Conservation (phyloP, 2,329 filamentous ascomycete species). For the Colletotrichum zoysiae region DNA sequence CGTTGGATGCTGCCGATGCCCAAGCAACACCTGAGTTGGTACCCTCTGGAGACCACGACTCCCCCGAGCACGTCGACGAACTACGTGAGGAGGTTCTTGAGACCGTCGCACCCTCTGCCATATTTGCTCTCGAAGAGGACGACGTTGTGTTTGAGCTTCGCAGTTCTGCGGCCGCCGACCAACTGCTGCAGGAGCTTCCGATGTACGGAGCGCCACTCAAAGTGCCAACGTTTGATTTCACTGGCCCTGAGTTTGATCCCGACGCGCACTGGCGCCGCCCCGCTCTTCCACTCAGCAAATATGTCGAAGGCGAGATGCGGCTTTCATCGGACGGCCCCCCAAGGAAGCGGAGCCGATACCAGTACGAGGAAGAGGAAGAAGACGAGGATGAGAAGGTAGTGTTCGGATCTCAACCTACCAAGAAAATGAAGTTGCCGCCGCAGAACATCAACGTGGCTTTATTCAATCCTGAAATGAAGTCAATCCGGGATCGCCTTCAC, state of each 20-base stretch:
- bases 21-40: slow-evolving; percentile 77
- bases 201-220: slow-evolving; percentile 78
- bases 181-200: slow-evolving; percentile 83
- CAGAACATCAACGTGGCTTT: slow-evolving; percentile 84
- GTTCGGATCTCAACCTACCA: slow-evolving; percentile 49
- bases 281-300: slow-evolving; percentile 89
- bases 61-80: slow-evolving; percentile 59
- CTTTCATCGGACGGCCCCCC: slow-evolving; percentile 75
- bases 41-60: slow-evolving; percentile 72
- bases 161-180: slow-evolving; percentile 79
- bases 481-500: slow-evolving; percentile 89
- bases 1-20: slow-evolving; percentile 52
- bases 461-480: slow-evolving; percentile 90
- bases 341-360: slow-evolving; percentile 84
- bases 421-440: slow-evolving; percentile 66
- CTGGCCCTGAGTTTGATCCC: slow-evolving; percentile 70
- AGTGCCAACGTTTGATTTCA: slow-evolving; percentile 69
- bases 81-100: slow-evolving; percentile 57
- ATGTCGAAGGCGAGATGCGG: slow-evolving; percentile 83
- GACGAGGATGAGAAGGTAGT: slow-evolving; percentile 62
- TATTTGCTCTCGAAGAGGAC: slow-evolving; percentile 85
- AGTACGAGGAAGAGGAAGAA: slow-evolving; percentile 80
- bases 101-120: slow-evolving; percentile 77
- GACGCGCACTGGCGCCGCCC: slow-evolving; percentile 81
- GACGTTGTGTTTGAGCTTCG: slow-evolving; percentile 85